A percentile compares a stretch with the other conserved stretches of the same genome.
Evolutionary conservation across 2,329 filamentous ascomycete species (phyloP).

Genomic region (Colletotrichum nymphaeae): DNA sequence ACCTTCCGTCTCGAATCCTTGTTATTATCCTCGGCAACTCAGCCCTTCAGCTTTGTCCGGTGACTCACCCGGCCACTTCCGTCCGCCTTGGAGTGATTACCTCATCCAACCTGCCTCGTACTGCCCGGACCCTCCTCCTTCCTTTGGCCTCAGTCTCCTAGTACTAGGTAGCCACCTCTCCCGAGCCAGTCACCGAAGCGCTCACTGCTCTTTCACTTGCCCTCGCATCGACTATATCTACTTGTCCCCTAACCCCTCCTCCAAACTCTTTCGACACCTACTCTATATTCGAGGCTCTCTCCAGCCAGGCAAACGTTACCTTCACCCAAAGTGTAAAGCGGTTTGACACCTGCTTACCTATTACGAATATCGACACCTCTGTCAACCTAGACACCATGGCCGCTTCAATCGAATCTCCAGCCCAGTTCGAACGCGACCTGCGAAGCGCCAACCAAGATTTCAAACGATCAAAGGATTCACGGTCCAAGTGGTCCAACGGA

Average conservation of each 20-base stretch:
- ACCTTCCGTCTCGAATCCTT: not conserved
- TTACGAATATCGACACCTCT: not conserved
- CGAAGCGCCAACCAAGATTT: conserved; percentile 55
- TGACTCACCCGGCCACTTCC: conserved; percentile 32
- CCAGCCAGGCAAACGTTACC: not conserved
- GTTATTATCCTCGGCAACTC: not conserved
- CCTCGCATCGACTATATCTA: not conserved
- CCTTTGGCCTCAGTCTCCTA: not conserved
- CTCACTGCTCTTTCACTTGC: conserved; percentile 4
- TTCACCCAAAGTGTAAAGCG: not conserved
- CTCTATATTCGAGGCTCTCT: not conserved
- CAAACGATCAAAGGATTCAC: conserved; percentile 57
- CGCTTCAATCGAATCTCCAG: conserved; percentile 36
- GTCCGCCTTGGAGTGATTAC: conserved; percentile 2
- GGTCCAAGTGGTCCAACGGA: conserved; percentile 56
- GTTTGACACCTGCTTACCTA: not conserved
- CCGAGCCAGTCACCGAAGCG: conserved; percentile 5
- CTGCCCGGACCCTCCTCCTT: not conserved
- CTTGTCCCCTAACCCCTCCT: not conserved
- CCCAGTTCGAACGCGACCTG: conserved; percentile 51
- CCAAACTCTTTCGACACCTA: not conserved
- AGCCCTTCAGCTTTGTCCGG: not conserved
- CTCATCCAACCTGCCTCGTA: not conserved
- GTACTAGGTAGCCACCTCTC: no score
- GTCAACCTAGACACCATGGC: conserved; percentile 38